A percentile compares a stretch with the other conserved stretches of the same genome.
phyloP scores from a whole-genome alignment of 495 filamentous ascomycete species.

The Neurospora tetraspora region DNA sequence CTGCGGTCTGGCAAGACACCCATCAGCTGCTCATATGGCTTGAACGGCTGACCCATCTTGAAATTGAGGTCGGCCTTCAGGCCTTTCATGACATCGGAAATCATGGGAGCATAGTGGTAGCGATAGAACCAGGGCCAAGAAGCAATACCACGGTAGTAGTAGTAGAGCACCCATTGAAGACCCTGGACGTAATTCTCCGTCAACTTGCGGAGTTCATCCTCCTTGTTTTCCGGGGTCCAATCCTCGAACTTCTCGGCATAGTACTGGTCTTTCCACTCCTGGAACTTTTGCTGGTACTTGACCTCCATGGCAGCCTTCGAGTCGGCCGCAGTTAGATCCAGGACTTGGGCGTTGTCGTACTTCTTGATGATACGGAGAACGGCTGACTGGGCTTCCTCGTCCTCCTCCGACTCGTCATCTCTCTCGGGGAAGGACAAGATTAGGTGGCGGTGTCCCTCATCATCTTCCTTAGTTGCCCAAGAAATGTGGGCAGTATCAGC shows the following conservation, averaged over 20 bases:
- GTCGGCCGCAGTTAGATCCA: constrained; percentile 72
- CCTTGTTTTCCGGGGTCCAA: constrained; percentile 69
- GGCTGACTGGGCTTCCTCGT: constrained; percentile 79
- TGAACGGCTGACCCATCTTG: constrained; percentile 85
- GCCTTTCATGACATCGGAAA: constrained; percentile 75
- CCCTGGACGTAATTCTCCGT: constrained; percentile 97
- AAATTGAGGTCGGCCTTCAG: constrained; percentile 84
- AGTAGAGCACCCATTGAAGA: constrained; percentile 95
- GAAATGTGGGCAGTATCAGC: constrained; percentile 70
- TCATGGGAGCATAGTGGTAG: constrained; percentile 98
- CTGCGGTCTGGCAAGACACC: constrained; percentile 94
- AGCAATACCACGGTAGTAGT: constrained; percentile 93
- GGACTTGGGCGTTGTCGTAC: constrained; percentile 79
- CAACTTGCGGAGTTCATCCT: constrained; percentile 70
- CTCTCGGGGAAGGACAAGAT: constrained; percentile 51
- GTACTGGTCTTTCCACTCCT: constrained; percentile 86
- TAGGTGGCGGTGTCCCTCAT: constrained; percentile 69
- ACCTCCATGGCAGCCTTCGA: constrained; percentile 64
- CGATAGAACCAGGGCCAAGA: constrained; percentile 98
- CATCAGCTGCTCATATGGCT: constrained; percentile 95
- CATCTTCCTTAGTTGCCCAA: constrained; percentile 73
- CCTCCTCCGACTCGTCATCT: constrained; percentile 54
- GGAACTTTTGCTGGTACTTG: constrained; percentile 80
- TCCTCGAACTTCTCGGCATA: constrained; percentile 76
- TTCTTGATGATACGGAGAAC: constrained; percentile 72